Evolutionary conservation across 805 yeast species (phyloP), one percentile per base, ranked within the genome.

Genomic region (Monosporozyma servazzii): DNA sequence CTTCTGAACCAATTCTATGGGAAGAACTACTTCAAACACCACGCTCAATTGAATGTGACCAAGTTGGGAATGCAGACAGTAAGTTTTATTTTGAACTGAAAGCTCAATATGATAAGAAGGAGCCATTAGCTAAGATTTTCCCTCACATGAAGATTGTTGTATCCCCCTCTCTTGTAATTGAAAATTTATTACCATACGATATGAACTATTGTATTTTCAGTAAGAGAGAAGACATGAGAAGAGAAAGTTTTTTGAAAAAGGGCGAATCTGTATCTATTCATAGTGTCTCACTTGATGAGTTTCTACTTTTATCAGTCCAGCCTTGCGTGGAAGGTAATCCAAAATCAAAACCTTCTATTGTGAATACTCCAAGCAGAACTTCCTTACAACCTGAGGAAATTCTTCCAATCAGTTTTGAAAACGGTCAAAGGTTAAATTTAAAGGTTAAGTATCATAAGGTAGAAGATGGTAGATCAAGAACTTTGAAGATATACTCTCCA

Each of bases 151-250:
- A 74, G 8, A 69, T 93, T 23, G 76, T 81, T 3, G 69, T 93
- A 6, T 81, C 93, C 0, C 88, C 98, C 0, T 98, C 99, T 0
- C 68, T 93, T 45, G 87, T 86, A 58, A 74, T 93, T 52, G 89
- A 86, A 57, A 93, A 93, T 61, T 71, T 88, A 48, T 66, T 95
- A 48, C 98, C 99, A 0, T 86, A 77, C 62, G 96, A 87, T 58
- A 67, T 91, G 44, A 74, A 78, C 18, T 88, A 85, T 68, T 73
- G 85, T 51, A 73, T 93, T 13, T 86, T 84, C 65, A 93, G 89
- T 64, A 86, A 87, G 60, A 81, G 80, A 20, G 72, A 81, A 36
- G 77, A 77, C 49, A 77, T 76, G 53, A 90, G 84, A 52, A 81
- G 89, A 84, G 75, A 74, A 50, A 82, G 83, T 25, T 62, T 66